These are phyloP conservation scores for Penicillium lagena DNA, from an alignment of 495 filamentous ascomycete genomes.

Conservation along the genomic window DNA sequence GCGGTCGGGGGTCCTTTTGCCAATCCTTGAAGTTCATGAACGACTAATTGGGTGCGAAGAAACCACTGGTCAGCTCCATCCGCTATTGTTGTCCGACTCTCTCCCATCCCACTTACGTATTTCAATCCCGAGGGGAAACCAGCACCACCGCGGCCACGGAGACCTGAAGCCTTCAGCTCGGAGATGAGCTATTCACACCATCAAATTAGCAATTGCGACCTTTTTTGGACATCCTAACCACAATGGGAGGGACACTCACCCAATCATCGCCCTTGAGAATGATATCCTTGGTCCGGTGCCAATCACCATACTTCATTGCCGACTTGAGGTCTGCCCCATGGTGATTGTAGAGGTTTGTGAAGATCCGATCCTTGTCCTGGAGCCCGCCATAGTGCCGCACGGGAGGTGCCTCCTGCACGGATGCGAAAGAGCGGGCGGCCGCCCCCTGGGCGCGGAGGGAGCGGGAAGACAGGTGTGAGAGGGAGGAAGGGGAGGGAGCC, in stretches of 20 bases:
- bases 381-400: constrained; percentile 75
- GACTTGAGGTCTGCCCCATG: constrained; percentile 84
- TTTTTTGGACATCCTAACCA: constrained; percentile 1
- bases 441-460: constrained; percentile 45
- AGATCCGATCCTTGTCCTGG: constrained; percentile 94
- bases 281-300: constrained; percentile 99
- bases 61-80: constrained; percentile 4
- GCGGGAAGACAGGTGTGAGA: constrained; percentile 49
- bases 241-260: constrained; percentile 41
- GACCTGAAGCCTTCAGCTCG: constrained; percentile 92
- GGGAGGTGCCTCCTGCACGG: constrained; percentile 77
- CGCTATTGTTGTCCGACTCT: neutral
- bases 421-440: constrained; percentile 69
- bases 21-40: constrained; percentile 99
- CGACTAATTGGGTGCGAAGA: constrained; percentile 51
- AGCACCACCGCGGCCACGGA: constrained; percentile 93
- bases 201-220: constrained; percentile 14
- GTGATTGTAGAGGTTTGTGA: constrained; percentile 94
- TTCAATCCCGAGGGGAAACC: constrained; percentile 97
- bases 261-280: constrained; percentile 94
- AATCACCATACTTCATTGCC: constrained; percentile 98
- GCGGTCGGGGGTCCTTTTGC: constrained; percentile 95
- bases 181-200: constrained; percentile 64
- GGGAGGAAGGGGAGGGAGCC: constrained; percentile 41
- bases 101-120: constrained; percentile 63